These are phyloP conservation scores for Thelonectria blattea DNA, from an alignment of 2,329 filamentous ascomycete genomes.

Conservation along the genomic window DNA sequence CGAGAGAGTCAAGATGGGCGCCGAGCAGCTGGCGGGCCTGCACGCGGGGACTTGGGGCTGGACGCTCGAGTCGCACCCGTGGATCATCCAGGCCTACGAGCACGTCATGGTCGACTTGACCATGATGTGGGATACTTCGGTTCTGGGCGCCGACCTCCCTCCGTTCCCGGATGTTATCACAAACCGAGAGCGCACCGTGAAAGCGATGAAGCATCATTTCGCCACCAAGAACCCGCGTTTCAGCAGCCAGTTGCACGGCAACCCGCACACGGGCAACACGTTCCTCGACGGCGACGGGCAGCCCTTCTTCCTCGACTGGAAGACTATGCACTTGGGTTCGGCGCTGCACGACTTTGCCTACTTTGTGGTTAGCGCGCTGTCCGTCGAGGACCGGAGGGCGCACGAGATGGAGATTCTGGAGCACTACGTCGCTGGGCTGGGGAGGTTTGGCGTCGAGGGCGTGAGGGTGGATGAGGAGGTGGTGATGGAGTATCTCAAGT, in stretches of 20 bases:
- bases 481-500: neutral
- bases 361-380: slow-evolving; percentile 15
- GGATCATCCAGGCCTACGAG: slow-evolving; percentile 35
- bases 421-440: slow-evolving; percentile 27
- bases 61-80: slow-evolving; percentile 22
- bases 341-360: slow-evolving; percentile 25
- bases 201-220: slow-evolving; percentile 14
- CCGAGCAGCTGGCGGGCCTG: slow-evolving; percentile 17
- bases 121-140: slow-evolving; percentile 27
- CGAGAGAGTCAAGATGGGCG: slow-evolving; percentile 4
- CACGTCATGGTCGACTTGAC: slow-evolving; percentile 13
- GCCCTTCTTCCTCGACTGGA: slow-evolving; percentile 24
- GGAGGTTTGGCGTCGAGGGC: neutral
- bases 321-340: slow-evolving; percentile 16
- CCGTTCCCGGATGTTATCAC: slow-evolving; percentile 13
- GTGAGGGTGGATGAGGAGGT: neutral
- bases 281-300: slow-evolving; percentile 11
- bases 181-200: neutral
- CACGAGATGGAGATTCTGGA: slow-evolving; percentile 44
- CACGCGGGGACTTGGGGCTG: slow-evolving; percentile 21
- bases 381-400: slow-evolving; percentile 38
- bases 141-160: neutral
- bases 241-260: slow-evolving; percentile 20
- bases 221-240: slow-evolving; percentile 17
- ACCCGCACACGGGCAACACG: slow-evolving; percentile 22